Percentiles rank a stretch among this genome's conserved stretches.
Conservation (phyloP, 2,329 filamentous ascomycete species). For the Akanthomyces dipterigenus region DNA sequence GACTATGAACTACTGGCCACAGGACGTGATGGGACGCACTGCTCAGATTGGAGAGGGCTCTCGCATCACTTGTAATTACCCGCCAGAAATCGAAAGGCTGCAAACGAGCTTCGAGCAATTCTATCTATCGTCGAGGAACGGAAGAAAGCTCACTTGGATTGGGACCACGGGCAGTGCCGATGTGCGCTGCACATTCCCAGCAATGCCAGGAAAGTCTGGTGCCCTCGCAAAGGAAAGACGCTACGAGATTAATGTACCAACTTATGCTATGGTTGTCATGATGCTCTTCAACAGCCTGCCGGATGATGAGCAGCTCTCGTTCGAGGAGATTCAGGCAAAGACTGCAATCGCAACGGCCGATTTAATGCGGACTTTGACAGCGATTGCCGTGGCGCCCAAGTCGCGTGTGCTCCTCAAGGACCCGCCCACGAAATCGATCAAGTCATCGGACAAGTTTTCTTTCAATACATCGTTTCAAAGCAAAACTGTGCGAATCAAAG, state of each 20-base stretch:
- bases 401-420: conserved; percentile 75
- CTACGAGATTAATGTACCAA: conserved; percentile 88
- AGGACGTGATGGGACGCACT: conserved; percentile 70
- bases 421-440: conserved; percentile 71
- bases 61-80: conserved; percentile 57
- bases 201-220: conserved; percentile 61
- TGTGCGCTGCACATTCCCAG: conserved; percentile 71
- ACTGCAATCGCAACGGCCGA: conserved; percentile 74
- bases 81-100: conserved; percentile 63
- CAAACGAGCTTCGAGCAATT: conserved; percentile 83
- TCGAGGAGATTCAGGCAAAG: conserved; percentile 74
- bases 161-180: conserved; percentile 71
- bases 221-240: conserved; percentile 57
- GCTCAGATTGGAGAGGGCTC: conserved; percentile 42
- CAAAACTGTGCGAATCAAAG: conserved; percentile 81
- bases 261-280: conserved; percentile 85
- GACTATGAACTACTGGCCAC: conserved; percentile 91
- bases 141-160: conserved; percentile 81
- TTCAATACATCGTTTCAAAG: conserved; percentile 80
- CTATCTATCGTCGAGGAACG: conserved; percentile 81
- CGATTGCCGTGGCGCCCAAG: conserved; percentile 76
- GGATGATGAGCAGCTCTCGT: conserved; percentile 43
- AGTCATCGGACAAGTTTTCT: conserved; percentile 67
- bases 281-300: conserved; percentile 78
- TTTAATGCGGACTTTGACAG: conserved; percentile 70